Percentiles rank a stretch among this genome's conserved stretches.
These are phyloP conservation scores for Pythium pyrilobum DNA, from an alignment of 352 stramenopile species.

Conservation along the genomic window DNA sequence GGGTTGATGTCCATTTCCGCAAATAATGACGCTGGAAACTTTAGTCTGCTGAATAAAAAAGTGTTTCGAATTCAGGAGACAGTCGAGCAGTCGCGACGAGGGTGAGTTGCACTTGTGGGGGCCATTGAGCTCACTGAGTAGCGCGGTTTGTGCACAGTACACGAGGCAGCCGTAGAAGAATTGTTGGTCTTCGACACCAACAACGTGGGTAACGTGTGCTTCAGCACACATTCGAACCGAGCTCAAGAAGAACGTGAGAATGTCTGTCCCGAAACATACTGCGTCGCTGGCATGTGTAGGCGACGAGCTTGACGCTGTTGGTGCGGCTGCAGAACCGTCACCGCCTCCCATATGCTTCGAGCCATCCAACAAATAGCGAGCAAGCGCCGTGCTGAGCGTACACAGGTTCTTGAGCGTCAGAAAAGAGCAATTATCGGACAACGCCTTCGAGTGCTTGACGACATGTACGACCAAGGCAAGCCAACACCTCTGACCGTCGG, in stretches of 20 bases:
- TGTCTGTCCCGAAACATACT: slow-evolving; percentile 47
- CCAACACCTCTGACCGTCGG: slow-evolving; percentile 53
- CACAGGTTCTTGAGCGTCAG: slow-evolving; percentile 53
- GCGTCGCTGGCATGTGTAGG: not conserved
- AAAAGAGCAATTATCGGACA: slow-evolving; percentile 41
- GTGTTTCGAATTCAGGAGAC: slow-evolving; percentile 40
- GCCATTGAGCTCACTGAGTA: slow-evolving; percentile 53
- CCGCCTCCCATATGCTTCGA: slow-evolving; percentile 33
- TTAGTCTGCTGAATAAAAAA: slow-evolving; percentile 62
- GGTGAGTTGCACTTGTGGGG: slow-evolving; percentile 25
- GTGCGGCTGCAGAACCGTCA: not conserved
- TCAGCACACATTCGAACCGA: slow-evolving; percentile 38
- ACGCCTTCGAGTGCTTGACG: slow-evolving; percentile 36
- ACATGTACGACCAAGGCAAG: slow-evolving; percentile 49
- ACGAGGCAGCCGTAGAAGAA: slow-evolving; percentile 71
- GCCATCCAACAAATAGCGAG: slow-evolving; percentile 47
- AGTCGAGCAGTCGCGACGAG: slow-evolving; percentile 30
- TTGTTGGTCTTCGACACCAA: slow-evolving; percentile 55
- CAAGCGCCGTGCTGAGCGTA: slow-evolving; percentile 41
- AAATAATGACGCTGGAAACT: slow-evolving; percentile 54
- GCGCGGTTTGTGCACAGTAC: slow-evolving; percentile 49
- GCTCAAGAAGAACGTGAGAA: slow-evolving; percentile 44
- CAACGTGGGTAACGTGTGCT: slow-evolving; percentile 22
- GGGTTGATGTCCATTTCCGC: slow-evolving; percentile 18
- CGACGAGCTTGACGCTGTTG: not conserved